Evolutionary conservation across 2,329 filamentous ascomycete species (phyloP), one percentile per base, ranked within the genome.

Genomic region (Fusarium tjaetaba): DNA sequence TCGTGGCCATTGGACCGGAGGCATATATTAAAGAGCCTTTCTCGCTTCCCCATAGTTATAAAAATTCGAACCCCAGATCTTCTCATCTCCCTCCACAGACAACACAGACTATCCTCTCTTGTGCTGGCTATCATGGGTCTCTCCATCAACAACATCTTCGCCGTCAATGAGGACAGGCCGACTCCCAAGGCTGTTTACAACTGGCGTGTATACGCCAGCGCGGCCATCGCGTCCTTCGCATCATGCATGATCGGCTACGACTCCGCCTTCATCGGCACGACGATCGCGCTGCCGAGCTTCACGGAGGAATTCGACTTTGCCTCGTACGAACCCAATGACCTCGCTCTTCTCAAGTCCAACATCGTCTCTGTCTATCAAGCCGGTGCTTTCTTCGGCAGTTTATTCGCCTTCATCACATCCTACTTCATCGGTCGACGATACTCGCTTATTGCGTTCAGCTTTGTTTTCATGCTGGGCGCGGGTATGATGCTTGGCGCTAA

Each of bases 341-440:
- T 90, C 36, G 87, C 90, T 41, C 82, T 93, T 8, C 84, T 93
- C 55, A 91, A 90, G 77, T 86, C 91, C 76, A 95, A 95, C 80
- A 94, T 95, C 68, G 93, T 95, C 67, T 94, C 92, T 24, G 89
- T 92, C 64, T 95, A 94, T 83, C 94, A 96, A 82, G 94, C 93
- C 18, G 93, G 93, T 63, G 93, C 93, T 65, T 95, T 96, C 84
- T 95, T 96, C 75, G 93, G 94, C 51, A 89, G 91, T n/a, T 82
- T 94, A 38, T 87, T 88, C 67, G 92, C 90, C 53, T 95, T 93
- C 73, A 86, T 85, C 9, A 87, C 89, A 34, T 90, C 88, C 24
- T 90, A 92, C 83, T 93, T 88, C 79, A 84, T 92, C 70, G 93
- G 93, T 24, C 88, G 93, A 38, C 89, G 88, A 77, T 88, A 86